Evolutionary conservation across 495 filamentous ascomycete genomes (phyloP).

Genomic region (Wilcoxina mikolae): DNA sequence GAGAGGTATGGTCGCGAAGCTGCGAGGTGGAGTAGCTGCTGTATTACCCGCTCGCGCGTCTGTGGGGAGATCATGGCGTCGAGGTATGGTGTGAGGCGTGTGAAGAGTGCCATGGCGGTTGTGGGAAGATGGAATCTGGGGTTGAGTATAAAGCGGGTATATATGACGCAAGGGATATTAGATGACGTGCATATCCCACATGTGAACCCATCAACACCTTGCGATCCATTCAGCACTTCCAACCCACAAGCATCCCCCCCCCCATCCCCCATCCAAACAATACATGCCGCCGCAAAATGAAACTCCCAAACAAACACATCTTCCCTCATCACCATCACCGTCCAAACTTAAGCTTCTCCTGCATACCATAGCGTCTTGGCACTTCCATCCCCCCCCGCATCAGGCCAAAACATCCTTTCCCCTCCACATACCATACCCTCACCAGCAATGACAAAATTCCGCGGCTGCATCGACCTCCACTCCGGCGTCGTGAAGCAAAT

Average conservation of each 20-base stretch:
- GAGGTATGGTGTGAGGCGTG: not conserved
- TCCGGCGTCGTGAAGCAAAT: slow-evolving; percentile 95
- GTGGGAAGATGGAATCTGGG: not conserved
- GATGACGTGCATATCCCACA: not conserved
- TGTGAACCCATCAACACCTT: not conserved
- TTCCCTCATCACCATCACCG: too few species aligned
- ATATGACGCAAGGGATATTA: not conserved
- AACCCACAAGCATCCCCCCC: not conserved
- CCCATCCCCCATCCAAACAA: not conserved
- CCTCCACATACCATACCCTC: slow-evolving; percentile 3
- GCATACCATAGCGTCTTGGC: not conserved
- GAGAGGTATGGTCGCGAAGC: not conserved
- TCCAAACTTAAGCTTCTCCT: not conserved
- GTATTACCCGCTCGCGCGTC: not conserved
- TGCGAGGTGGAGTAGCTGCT: not conserved
- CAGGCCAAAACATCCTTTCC: not conserved
- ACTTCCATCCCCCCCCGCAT: slow-evolving; percentile 2
- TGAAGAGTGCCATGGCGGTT: not conserved
- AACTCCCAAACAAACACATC: too few species aligned
- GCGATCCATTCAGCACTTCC: not conserved
- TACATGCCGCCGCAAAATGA: too few species aligned
- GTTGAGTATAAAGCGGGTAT: not conserved
- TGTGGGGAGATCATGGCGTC: not conserved
- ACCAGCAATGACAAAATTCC: slow-evolving; percentile 70
- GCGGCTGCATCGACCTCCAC: slow-evolving; percentile 94